A percentile compares a stretch with the other conserved stretches of the same genome.
Evolutionary conservation across 805 yeast genomes (phyloP).

Genomic region (Kodamaea kaohsiungensis): DNA sequence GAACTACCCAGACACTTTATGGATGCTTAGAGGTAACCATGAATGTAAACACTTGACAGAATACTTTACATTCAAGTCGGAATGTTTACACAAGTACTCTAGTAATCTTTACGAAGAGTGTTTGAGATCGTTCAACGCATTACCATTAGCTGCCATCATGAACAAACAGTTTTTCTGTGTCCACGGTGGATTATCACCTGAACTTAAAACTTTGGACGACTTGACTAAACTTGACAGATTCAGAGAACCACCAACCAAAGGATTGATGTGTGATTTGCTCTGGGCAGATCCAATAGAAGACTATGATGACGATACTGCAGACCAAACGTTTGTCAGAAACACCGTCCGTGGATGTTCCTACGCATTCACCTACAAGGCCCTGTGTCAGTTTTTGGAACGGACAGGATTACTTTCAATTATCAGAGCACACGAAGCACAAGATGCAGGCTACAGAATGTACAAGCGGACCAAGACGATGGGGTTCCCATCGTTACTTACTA

Average conservation of each 20-base stretch:
- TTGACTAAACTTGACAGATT: constrained; percentile 72
- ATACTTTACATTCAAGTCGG: constrained; percentile 89
- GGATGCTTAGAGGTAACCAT: constrained; percentile 90
- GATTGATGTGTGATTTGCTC: constrained; percentile 89
- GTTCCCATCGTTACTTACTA: constrained; percentile 85
- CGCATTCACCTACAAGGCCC: constrained; percentile 81
- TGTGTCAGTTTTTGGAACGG: constrained; percentile 72
- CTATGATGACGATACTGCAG: constrained; percentile 59
- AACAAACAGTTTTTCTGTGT: constrained; percentile 93
- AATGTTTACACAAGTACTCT: constrained; percentile 84
- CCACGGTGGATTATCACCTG: constrained; percentile 95
- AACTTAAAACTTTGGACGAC: constrained; percentile 68
- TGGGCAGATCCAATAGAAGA: constrained; percentile 98
- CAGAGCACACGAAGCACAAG: constrained; percentile 97
- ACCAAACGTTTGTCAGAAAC: constrained; percentile 60
- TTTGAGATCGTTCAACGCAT: constrained; percentile 74
- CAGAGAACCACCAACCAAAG: constrained; percentile 90
- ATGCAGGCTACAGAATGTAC: constrained; percentile 95
- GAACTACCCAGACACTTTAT: constrained; percentile 69
- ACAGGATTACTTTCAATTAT: constrained; percentile 82
- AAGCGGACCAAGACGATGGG: constrained; percentile 80
- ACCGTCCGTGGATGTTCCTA: constrained; percentile 89
- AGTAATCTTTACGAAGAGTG: constrained; percentile 66
- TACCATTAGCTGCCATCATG: constrained; percentile 92
- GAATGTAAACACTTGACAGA: constrained; percentile 92